phyloP scores from a whole-genome alignment of 192 early-diverging fungal species.

The Diversispora eburnea region DNA sequence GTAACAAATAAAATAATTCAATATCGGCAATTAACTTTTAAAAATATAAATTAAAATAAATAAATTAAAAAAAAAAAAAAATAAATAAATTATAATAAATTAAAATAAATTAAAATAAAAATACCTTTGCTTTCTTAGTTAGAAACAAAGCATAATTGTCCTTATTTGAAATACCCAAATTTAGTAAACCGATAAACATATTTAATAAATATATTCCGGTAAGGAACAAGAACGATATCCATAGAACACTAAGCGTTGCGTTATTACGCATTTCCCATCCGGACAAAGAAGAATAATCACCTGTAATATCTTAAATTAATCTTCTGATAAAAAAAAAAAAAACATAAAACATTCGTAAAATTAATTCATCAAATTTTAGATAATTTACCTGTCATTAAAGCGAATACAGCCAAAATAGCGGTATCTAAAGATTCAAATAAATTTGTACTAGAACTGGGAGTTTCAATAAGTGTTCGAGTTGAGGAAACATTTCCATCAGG shows the following conservation, averaged over 20 bases:
- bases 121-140: constrained; percentile 6
- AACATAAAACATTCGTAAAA: background rate
- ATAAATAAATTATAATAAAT: too few relatives aligned
- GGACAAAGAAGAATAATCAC: background rate
- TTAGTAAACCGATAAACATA: constrained; percentile 20
- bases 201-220: constrained; percentile 1
- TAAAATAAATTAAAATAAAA: too few relatives aligned
- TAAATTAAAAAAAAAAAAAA: background rate
- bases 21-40: constrained; percentile 2
- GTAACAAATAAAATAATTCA: constrained; percentile 19
- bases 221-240: background rate
- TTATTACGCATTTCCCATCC: background rate
- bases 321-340: background rate
- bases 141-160: background rate
- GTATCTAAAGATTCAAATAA: background rate
- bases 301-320: background rate
- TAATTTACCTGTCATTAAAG: background rate
- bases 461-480: background rate
- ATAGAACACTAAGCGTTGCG: background rate
- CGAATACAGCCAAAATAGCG: background rate
- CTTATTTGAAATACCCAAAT: background rate
- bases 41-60: background rate
- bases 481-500: background rate
- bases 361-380: background rate
- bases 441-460: background rate